These are phyloP conservation scores for Stagonosporopsis vannaccii DNA, from an alignment of 2,329 filamentous ascomycete genomes.

Conservation along the genomic window DNA sequence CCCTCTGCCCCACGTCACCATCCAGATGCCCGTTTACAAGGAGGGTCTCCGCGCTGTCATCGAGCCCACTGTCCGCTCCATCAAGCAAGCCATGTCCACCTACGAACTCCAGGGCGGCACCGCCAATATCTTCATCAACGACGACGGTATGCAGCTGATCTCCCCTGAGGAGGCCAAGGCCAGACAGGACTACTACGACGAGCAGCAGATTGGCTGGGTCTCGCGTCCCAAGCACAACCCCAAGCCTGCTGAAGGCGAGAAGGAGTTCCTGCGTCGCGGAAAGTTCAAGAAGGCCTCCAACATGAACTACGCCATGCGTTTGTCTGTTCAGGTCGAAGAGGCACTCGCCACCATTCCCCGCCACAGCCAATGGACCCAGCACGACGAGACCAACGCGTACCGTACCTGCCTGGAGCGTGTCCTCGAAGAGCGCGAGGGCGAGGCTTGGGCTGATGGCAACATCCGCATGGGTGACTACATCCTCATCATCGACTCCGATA, in stretches of 20 bases:
- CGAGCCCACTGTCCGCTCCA: conserved; percentile 75
- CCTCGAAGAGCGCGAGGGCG: conserved; percentile 69
- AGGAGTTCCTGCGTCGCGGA: conserved; percentile 38
- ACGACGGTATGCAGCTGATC: conserved; percentile 72
- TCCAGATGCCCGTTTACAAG: conserved; percentile 89
- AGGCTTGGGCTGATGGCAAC: conserved; percentile 80
- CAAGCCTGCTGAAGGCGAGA: conserved; percentile 26
- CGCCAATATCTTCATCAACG: conserved; percentile 72
- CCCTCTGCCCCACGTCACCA: conserved; percentile 72
- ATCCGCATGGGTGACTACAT: conserved; percentile 87
- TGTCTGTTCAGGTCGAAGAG: conserved; percentile 69
- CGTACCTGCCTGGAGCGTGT: conserved; percentile 62
- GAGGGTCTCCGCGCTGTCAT: conserved; percentile 80
- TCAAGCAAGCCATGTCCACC: conserved; percentile 70
- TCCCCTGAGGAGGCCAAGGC: conserved; percentile 54
- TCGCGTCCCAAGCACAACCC: conserved; percentile 55
- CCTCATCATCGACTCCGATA: conserved; percentile 61
- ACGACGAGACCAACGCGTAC: conserved; percentile 47
- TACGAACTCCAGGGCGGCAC: conserved; percentile 66
- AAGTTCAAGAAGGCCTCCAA: conserved; percentile 66
- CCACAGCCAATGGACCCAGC: conserved; percentile 37
- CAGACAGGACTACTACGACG: conserved; percentile 58
- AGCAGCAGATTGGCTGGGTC: conserved; percentile 60
- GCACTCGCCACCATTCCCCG: conserved; percentile 54
- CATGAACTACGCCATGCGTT: conserved; percentile 74